These are phyloP conservation scores for Phyllostachys edulis DNA, from an alignment of 176 grass and related monocot genomes.

Conservation along the genomic window DNA sequence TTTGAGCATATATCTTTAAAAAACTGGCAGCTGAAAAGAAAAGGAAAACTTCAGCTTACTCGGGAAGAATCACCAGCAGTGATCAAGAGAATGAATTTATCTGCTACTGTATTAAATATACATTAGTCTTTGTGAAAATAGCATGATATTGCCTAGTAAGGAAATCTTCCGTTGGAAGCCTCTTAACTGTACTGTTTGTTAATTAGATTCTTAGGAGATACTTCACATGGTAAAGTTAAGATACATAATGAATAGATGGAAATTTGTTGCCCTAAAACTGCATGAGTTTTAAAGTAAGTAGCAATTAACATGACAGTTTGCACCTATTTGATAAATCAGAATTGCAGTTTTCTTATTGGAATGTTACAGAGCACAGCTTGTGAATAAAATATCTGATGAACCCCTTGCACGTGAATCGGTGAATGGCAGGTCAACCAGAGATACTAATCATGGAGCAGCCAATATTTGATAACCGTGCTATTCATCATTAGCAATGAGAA, in stretches of 20 bases:
- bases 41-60: constrained; percentile 3
- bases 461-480: not conserved
- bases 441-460: not conserved
- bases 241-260: not conserved
- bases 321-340: not conserved
- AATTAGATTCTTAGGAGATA: not conserved
- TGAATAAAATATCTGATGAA: not conserved
- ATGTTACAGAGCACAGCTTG: not conserved
- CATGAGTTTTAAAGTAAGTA: not conserved
- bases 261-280: not conserved
- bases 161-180: not conserved
- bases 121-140: not conserved
- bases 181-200: not conserved
- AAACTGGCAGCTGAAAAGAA: constrained; percentile 70
- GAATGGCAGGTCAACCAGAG: constrained; percentile 3
- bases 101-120: not conserved
- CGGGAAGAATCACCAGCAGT: not conserved
- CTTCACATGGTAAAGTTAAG: not conserved
- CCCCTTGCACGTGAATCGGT: not conserved
- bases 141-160: not conserved
- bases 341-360: not conserved
- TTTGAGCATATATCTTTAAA: constrained; percentile 67
- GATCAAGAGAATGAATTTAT: not conserved
- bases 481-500: not conserved
- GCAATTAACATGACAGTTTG: not conserved